A percentile compares a stretch with the other conserved stretches of the same genome.
These are phyloP conservation scores for Austroboletus festivus DNA, from an alignment of 768 basidiomycete genomes.

Conservation along the genomic window DNA sequence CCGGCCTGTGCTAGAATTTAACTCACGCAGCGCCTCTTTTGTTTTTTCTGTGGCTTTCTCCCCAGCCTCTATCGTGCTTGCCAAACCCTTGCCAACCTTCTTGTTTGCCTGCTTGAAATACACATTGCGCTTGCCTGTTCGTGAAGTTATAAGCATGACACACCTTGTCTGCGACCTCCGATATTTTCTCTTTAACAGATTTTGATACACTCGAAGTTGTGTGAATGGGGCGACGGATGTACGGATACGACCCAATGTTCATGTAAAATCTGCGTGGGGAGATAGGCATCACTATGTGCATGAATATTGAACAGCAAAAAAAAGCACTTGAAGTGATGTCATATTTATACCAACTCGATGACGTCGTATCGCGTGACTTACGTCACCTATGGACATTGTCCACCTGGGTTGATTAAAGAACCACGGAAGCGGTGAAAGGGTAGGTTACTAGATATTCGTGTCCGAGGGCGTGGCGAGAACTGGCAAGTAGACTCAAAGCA, in stretches of 20 bases:
- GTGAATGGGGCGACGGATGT: conserved; percentile 27
- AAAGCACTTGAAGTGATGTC: too few relatives aligned
- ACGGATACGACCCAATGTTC: not conserved
- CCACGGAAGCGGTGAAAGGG: too few relatives aligned
- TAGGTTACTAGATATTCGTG: too few relatives aligned
- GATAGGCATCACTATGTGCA: not conserved
- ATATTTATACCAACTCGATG: too few relatives aligned
- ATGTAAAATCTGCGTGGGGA: not conserved
- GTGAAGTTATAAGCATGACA: not conserved
- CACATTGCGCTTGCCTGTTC: not conserved
- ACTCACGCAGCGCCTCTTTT: conserved; percentile 36
- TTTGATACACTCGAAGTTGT: conserved; percentile 30
- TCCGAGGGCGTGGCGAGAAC: too few relatives aligned
- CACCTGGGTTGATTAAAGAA: too few relatives aligned
- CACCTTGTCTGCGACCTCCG: conserved; percentile 39
- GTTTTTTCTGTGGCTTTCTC: conserved; percentile 38
- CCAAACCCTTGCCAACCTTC: conserved; percentile 37
- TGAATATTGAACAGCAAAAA: too few relatives aligned
- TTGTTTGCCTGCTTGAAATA: conserved; percentile 36
- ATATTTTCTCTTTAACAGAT: conserved; percentile 38
- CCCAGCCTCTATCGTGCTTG: conserved; percentile 40
- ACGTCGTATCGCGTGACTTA: too few relatives aligned
- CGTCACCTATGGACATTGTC: too few relatives aligned
- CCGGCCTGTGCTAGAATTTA: not conserved
- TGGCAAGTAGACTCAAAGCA: too few relatives aligned